Percentiles rank a stretch among this genome's conserved stretches.
phyloP scores from a whole-genome alignment of 331 rosid genomes.

The Pyracantha coccinea region DNA sequence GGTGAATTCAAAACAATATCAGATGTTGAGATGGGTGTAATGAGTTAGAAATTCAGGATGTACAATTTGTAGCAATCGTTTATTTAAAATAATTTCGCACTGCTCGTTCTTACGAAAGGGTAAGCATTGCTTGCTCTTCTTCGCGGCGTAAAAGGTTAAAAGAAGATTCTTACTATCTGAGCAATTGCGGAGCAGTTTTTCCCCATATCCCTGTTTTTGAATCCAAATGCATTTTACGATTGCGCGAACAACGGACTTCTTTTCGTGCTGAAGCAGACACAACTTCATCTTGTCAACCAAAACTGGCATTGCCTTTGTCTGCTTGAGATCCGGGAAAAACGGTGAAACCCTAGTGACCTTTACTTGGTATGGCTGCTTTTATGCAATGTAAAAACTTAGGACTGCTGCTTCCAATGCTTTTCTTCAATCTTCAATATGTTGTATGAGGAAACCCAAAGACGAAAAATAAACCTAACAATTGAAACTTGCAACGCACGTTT shows the following conservation, averaged over 20 bases:
- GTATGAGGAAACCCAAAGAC: constrained; percentile 11
- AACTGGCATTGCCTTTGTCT: neutral
- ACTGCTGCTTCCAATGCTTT: neutral
- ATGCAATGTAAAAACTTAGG: neutral
- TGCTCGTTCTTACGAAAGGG: neutral
- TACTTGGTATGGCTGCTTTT: constrained; percentile 8
- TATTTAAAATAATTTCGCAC: neutral
- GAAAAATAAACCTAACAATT: neutral
- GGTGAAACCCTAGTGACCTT: neutral
- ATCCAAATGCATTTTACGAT: neutral
- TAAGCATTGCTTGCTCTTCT: neutral
- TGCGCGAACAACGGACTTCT: neutral
- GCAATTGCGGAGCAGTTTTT: neutral
- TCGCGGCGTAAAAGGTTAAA: neutral
- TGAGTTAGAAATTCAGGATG: constrained; percentile 1
- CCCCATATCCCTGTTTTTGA: neutral
- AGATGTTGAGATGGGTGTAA: neutral
- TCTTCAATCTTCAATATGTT: neutral
- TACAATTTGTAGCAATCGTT: neutral
- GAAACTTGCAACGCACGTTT: neutral
- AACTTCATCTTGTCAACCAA: neutral
- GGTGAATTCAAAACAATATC: neutral
- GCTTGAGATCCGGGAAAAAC: neutral
- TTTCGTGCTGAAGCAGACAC: neutral
- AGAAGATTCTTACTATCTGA: neutral